Evolutionary conservation across 345 rosid genomes (phyloP).

Genomic region (Salix suchowensis): DNA sequence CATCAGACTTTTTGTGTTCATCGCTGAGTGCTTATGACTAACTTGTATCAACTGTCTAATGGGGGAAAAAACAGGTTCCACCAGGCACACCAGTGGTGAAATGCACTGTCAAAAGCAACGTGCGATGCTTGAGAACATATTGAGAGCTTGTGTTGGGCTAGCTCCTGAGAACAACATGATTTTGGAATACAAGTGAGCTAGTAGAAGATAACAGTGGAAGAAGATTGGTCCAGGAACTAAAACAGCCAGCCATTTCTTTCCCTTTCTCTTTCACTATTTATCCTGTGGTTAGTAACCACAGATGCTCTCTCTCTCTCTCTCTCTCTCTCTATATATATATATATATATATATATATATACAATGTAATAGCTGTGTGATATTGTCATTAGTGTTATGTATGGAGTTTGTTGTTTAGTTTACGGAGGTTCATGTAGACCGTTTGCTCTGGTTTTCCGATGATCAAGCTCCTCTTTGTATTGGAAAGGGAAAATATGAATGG

Average conservation of each 20-base stretch:
- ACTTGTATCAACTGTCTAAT: neutral
- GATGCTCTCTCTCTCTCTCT: neutral
- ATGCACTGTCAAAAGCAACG: constrained; percentile 93
- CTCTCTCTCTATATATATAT: neutral
- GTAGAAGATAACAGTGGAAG: neutral
- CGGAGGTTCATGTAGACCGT: neutral
- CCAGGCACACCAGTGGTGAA: constrained; percentile 96
- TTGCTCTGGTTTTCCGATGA: neutral
- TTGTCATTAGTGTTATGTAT: neutral
- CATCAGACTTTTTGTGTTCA: neutral
- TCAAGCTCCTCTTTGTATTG: neutral
- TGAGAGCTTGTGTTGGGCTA: constrained; percentile 90
- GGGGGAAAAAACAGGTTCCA: constrained; percentile 52
- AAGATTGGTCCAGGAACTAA: neutral
- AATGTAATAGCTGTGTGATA: neutral
- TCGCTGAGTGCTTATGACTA: neutral
- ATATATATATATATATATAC: neutral
- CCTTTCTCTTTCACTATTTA: neutral
- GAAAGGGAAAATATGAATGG: neutral
- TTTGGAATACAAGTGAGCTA: constrained; percentile 81
- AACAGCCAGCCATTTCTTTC: neutral
- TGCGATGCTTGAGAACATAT: constrained; percentile 93
- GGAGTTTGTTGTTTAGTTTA: neutral
- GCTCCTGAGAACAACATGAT: constrained; percentile 99
- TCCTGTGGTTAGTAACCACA: neutral